These are phyloP conservation scores for Pontederia paniculata DNA, from an alignment of 176 grass and related monocot species.

Conservation along the genomic window DNA sequence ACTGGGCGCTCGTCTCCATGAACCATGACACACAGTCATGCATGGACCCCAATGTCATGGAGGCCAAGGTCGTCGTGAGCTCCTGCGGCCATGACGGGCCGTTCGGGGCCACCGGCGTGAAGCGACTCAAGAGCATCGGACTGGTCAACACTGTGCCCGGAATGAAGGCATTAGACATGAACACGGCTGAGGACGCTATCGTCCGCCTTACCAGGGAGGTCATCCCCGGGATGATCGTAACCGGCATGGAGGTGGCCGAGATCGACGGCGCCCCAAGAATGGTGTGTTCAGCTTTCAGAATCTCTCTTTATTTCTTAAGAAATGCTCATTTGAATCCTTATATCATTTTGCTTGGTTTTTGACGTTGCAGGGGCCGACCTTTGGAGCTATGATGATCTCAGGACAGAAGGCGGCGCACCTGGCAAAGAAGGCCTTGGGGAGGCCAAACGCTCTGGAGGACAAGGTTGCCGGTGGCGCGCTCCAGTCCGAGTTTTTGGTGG, in stretches of 20 bases:
- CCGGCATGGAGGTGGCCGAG: slow-evolving; percentile 98
- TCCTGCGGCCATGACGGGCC: slow-evolving; percentile 94
- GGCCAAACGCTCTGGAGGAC: slow-evolving; percentile 33
- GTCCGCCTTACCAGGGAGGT: slow-evolving; percentile 75
- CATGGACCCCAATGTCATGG: slow-evolving; percentile 98
- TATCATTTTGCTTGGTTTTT: not conserved
- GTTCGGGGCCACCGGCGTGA: slow-evolving; percentile 80
- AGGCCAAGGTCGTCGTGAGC: slow-evolving; percentile 89
- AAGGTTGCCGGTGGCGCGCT: too few relatives aligned
- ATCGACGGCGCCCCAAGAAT: slow-evolving; percentile 93
- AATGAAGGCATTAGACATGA: slow-evolving; percentile 92
- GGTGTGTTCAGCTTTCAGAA: slow-evolving; percentile 21
- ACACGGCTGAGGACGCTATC: slow-evolving; percentile 85
- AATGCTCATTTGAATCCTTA: too few relatives aligned
- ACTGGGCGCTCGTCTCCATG: slow-evolving; percentile 94
- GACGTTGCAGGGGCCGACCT: slow-evolving; percentile 67
- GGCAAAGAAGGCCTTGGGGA: slow-evolving; percentile 69
- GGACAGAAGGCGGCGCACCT: slow-evolving; percentile 99
- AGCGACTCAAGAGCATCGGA: slow-evolving; percentile 82
- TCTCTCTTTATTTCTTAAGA: too few relatives aligned
- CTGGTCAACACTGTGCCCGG: slow-evolving; percentile 78
- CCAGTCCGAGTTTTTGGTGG: too few relatives aligned
- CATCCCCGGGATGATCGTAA: slow-evolving; percentile 89
- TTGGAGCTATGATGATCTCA: slow-evolving; percentile 98
- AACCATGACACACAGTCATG: slow-evolving; percentile 98